Evolutionary conservation across 352 stramenopile genomes (phyloP), one percentile per base, ranked within the genome.

Genomic region (Lagenidium giganteum): DNA sequence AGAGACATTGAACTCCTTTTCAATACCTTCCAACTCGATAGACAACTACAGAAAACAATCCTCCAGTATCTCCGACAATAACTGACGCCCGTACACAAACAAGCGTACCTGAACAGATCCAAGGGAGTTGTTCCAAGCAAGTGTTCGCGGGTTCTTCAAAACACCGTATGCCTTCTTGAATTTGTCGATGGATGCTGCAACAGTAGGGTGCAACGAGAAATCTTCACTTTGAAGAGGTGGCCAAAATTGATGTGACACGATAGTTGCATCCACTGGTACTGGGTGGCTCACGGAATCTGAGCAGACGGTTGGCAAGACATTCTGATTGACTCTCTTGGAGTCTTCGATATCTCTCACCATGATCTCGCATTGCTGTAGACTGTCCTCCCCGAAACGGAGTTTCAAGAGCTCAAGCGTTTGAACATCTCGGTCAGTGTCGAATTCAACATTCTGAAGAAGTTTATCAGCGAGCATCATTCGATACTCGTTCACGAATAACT

Each of bases 401-500:
- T 99, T 99, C 6, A 99, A 75, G 17, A 99, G 58, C 57, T 99
- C 96, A 0, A 98, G 60, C 31, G 96, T 99, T 54, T 97, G 88
- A 8, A 91, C 85, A 43, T 97, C 83, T 16, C 83, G 76, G 54
- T 98, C 95, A 0, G 94, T 98, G 54, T 98, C 73, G 56, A 94
- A 98, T 29, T 96, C 77, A 6, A 95, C 61, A 59, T 96, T 97
- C 9, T 84, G 68, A 12, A 99, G 70, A 16, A 99, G 64, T 51
- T 98, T 98, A 57, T 98, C 95, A 0, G 95, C 95, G 21, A 99
- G 68, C 90, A 99, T 98, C 51, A 98, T 76, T 16, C 95, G 72
- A 59, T 99, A 99, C 66, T 99, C 96, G 66, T 97, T 97, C n/a
- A 99, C 94, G 67, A 99, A 99, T 13, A 99, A 59, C 53, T 98